Evolutionary conservation across 148 eudicot species (phyloP).

Genomic region (Heliamphora exappendiculata): DNA sequence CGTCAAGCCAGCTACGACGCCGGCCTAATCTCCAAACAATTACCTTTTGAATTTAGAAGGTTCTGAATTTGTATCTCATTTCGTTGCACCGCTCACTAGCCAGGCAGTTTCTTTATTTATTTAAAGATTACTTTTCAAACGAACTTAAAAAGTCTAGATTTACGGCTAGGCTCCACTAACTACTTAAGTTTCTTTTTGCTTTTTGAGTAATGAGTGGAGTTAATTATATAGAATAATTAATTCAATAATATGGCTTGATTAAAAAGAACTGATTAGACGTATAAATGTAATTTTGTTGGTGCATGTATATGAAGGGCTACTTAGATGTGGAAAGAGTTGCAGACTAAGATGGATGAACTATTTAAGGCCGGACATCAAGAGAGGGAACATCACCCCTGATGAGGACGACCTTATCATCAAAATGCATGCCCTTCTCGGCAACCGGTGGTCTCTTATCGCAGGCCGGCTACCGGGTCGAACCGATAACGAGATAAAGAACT

Average conservation of each 20-base stretch:
- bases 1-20: too few relatives aligned
- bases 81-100: too few relatives aligned
- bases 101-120: too few relatives aligned
- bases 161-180: too few relatives aligned
- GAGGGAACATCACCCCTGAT: slow-evolving; percentile 51
- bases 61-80: too few relatives aligned
- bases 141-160: too few relatives aligned
- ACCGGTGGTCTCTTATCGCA: slow-evolving; percentile 59
- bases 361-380: slow-evolving; percentile 54
- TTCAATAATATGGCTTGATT: background rate
- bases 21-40: too few relatives aligned
- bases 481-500: slow-evolving; percentile 63
- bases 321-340: slow-evolving; percentile 70
- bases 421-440: slow-evolving; percentile 52
- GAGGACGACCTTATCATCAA: slow-evolving; percentile 61
- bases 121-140: too few relatives aligned
- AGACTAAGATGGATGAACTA: slow-evolving; percentile 67
- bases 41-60: too few relatives aligned
- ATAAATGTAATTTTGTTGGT: background rate
- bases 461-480: slow-evolving; percentile 69
- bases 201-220: too few relatives aligned
- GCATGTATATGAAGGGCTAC: slow-evolving; percentile 34
- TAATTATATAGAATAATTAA: too few relatives aligned
- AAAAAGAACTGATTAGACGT: background rate
- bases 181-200: too few relatives aligned